A percentile compares a stretch with the other conserved stretches of the same genome.
Evolutionary conservation across 257 asterid species (phyloP).

Genomic region (Solanum chmielewskii): DNA sequence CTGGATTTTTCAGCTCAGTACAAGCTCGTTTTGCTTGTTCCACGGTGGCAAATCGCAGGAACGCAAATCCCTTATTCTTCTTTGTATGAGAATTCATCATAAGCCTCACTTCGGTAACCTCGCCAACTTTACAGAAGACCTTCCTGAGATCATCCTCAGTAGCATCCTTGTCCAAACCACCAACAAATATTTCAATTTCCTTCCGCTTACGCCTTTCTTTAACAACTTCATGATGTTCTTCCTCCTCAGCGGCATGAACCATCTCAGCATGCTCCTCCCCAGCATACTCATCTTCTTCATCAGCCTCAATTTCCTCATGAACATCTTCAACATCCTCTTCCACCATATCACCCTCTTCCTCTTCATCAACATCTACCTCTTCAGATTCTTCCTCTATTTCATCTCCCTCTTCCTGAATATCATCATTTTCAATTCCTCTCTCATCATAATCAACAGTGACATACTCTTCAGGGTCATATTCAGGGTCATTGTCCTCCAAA

Average conservation of each 20-base stretch:
- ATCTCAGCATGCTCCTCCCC: conserved; percentile 44
- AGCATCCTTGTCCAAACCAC: conserved; percentile 98
- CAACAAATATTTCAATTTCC: conserved; percentile 93
- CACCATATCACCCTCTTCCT: conserved; percentile 51
- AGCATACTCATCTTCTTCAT: conserved; percentile 47
- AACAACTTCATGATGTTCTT: conserved; percentile 72
- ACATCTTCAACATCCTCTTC: conserved; percentile 59
- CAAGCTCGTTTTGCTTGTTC: conserved; percentile 96
- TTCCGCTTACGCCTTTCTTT: conserved; percentile 92
- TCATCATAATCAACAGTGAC: conserved; percentile 76
- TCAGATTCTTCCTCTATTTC: conserved; percentile 55
- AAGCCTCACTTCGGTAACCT: conserved; percentile 84
- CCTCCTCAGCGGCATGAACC: conserved; percentile 74
- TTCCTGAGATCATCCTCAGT: conserved; percentile 83
- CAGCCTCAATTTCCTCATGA: conserved; percentile 58
- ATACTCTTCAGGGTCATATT: conserved; percentile 87
- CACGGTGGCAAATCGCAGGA: conserved; percentile 85
- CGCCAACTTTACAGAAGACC: conserved; percentile 85
- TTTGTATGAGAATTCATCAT: conserved; percentile 95
- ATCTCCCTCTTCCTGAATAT: conserved; percentile 46
- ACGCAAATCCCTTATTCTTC: conserved; percentile 96
- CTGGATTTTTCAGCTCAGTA: conserved; percentile 66
- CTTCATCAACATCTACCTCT: conserved; percentile 44
- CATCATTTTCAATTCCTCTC: conserved; percentile 62
- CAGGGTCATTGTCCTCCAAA: conserved; percentile 95